These are phyloP conservation scores for Aspergillus coremiiformis DNA, from an alignment of 495 filamentous ascomycete species.

Conservation along the genomic window DNA sequence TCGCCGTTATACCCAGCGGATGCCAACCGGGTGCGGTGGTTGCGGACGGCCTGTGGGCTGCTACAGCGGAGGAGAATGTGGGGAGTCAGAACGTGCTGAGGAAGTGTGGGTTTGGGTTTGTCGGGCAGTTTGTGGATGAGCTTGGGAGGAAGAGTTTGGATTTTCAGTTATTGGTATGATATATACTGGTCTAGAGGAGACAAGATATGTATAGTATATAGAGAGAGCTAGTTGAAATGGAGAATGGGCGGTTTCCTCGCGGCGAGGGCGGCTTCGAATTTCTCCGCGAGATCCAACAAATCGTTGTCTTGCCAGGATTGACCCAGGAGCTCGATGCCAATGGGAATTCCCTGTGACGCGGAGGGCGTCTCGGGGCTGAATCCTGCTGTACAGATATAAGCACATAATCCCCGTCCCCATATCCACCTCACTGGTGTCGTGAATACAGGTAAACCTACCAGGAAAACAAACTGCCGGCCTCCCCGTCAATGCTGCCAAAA, in stretches of 20 bases:
- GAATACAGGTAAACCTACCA: conserved; percentile 12
- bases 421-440: too few species aligned
- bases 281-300: conserved; percentile 44
- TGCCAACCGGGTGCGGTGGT: not conserved
- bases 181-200: not conserved
- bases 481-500: conserved; percentile 57
- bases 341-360: conserved; percentile 50
- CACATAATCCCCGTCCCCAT: not conserved
- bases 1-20: not conserved
- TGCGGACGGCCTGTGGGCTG: conserved; percentile 1
- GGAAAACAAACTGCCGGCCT: conserved; percentile 57
- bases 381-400: conserved; percentile 23
- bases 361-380: conserved; percentile 36
- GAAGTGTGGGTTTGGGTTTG: conserved; percentile 11
- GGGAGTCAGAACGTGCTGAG: conserved; percentile 12
- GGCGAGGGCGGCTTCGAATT: conserved; percentile 32
- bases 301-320: conserved; percentile 43
- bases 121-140: conserved; percentile 5
- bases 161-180: not conserved
- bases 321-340: conserved; percentile 60
- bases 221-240: not conserved
- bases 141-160: conserved; percentile 7
- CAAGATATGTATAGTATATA: too few species aligned
- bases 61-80: conserved; percentile 5
- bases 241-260: conserved; percentile 25